These are phyloP conservation scores for Logfia minima DNA, from an alignment of 129 eudicot species.

Conservation along the genomic window DNA sequence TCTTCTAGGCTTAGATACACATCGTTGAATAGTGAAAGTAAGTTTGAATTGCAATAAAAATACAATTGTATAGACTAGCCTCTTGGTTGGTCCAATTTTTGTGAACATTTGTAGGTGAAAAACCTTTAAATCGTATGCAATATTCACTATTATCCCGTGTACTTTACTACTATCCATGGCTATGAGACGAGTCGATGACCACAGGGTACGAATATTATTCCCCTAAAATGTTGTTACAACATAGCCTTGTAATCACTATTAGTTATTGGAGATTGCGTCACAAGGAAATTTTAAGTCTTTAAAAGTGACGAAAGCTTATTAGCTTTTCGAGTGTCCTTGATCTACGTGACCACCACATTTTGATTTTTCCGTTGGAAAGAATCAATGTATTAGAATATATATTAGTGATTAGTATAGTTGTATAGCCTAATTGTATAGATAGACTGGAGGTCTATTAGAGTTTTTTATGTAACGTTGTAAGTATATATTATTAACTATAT, in stretches of 20 bases:
- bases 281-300: constrained; percentile 1
- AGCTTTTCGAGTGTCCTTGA: not conserved
- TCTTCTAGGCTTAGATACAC: constrained; percentile 11
- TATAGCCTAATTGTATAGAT: no score
- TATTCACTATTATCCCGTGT: not conserved
- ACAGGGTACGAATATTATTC: not conserved
- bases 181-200: not conserved
- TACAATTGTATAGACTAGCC: constrained; percentile 2
- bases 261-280: constrained; percentile 1
- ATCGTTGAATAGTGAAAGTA: constrained; percentile 4
- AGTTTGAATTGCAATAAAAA: constrained; percentile 1
- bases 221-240: not conserved
- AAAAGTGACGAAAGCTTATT: not conserved
- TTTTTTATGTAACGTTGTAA: no score
- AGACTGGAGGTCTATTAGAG: no score
- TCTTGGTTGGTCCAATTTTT: constrained; percentile 26
- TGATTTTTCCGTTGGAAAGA: no score
- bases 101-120: constrained; percentile 12
- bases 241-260: constrained; percentile 1
- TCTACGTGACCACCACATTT: not conserved
- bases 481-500: no score
- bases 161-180: not conserved
- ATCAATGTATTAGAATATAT: no score
- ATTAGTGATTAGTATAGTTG: no score
- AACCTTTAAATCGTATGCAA: constrained; percentile 8